Evolutionary conservation across 148 eudicot genomes (phyloP), one percentile per base, ranked within the genome.

Genomic region (Vaccinium vitisidaea): DNA sequence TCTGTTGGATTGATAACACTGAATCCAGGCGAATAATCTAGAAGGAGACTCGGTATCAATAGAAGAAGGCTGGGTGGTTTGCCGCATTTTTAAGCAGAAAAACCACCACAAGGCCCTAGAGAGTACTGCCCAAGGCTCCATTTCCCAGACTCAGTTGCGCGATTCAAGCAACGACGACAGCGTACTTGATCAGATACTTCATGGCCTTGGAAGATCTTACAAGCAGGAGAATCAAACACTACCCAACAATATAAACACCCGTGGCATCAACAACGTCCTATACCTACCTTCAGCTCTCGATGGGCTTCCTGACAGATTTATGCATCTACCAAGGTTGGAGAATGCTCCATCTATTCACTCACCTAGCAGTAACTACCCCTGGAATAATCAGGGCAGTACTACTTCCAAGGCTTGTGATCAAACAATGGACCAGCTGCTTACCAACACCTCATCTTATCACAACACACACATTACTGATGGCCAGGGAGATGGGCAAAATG

Each of bases 41-140:
- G 36, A 25, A 61, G 86, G 80, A 49, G 86, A 84, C 19, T 39
- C 82, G 1, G 46, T 83, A 6, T 6, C 83, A 11, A 16, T 27
- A 4, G 91, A 91, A 75, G 91, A 89, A 43, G 90, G 93, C 12
- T 91, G 93, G 92, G 93, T 91, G 58, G 92, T 91, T 30, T 91
- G 93, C 79, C 90, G 92, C 1, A 86, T 91, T 49, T 91, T 91
- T 82, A 90, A 85, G 67, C 90, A 91, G 92, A 91, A 90, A 75
- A 91, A 89, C 52, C 87, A 90, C 81, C 88, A 86, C 80, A 89
- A 85, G 75, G 86, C 84, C 10, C 83, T 87, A 2, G 87, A 83
- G 63, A 86, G 87, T n/a, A 69, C 74, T 69, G 82, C 89, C 18
- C 86, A 70, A 21, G 74, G 83, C 74, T 71, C 88, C 56, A 84